These are phyloP conservation scores for Populus hybrid DNA, from an alignment of 441 rosid species.

Conservation along the genomic window DNA sequence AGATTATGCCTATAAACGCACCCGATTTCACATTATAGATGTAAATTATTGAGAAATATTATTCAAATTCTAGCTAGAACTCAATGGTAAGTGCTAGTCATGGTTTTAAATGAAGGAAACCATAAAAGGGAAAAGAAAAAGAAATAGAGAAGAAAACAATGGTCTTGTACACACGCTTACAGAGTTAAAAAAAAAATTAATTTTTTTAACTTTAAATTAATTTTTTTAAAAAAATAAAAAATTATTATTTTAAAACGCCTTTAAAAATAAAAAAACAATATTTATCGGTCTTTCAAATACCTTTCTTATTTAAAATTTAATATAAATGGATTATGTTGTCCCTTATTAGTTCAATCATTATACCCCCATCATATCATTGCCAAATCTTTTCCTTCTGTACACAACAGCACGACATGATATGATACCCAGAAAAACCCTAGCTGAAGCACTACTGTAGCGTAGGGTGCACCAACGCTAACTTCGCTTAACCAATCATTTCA, in stretches of 20 bases:
- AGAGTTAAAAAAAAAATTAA: too few species aligned
- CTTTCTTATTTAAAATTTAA: too few species aligned
- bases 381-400: slow-evolving; percentile 1
- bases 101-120: neutral
- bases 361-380: neutral
- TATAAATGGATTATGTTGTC: neutral
- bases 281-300: too few species aligned
- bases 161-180: too few species aligned
- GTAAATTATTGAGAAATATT: neutral
- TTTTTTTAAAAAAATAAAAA: too few species aligned
- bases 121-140: neutral
- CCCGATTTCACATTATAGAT: neutral
- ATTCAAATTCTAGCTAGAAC: neutral
- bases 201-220: too few species aligned
- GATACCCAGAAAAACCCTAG: slow-evolving; percentile 3
- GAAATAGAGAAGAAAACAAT: too few species aligned
- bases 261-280: too few species aligned
- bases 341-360: neutral
- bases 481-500: neutral
- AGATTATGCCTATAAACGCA: neutral
- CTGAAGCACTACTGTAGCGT: neutral
- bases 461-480: neutral
- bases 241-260: too few species aligned
- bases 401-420: neutral
- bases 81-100: neutral